A percentile compares a stretch with the other conserved stretches of the same genome.
These are phyloP conservation scores for Maudiozyma turicensis DNA, from an alignment of 805 yeast species.

Conservation along the genomic window DNA sequence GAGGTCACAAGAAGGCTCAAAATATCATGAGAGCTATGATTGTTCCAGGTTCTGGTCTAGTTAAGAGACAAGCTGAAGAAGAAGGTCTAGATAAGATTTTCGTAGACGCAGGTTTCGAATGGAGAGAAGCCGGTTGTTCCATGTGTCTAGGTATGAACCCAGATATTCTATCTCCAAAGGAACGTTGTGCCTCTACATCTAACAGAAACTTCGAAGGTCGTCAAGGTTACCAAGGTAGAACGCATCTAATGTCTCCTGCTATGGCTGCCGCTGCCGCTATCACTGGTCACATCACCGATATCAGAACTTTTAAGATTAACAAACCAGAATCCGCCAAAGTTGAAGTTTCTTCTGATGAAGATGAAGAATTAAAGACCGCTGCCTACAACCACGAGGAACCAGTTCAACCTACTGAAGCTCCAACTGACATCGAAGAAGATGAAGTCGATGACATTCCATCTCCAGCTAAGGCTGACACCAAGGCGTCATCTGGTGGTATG, in stretches of 20 bases:
- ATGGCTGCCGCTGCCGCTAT: constrained; percentile 99
- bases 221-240: constrained; percentile 93
- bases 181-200: constrained; percentile 97
- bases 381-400: constrained; percentile 62
- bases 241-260: constrained; percentile 97
- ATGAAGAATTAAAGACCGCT: constrained; percentile 46
- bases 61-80: constrained; percentile 84
- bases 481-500: constrained; percentile 43
- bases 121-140: constrained; percentile 99
- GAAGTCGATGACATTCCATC: constrained; percentile 57
- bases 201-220: constrained; percentile 99
- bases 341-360: constrained; percentile 33
- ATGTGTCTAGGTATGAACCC: constrained; percentile 99
- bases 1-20: constrained; percentile 79
- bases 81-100: constrained; percentile 93
- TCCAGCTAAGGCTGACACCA: constrained; percentile 29
- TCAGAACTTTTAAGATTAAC: constrained; percentile 66
- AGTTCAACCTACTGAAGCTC: constrained; percentile 43
- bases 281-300: constrained; percentile 82
- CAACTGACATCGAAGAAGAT: constrained; percentile 41
- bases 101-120: constrained; percentile 86
- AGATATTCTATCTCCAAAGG: constrained; percentile 87
- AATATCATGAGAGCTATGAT: constrained; percentile 76
- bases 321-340: constrained; percentile 53
- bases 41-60: constrained; percentile 96